Conservation (phyloP, 176 grass and related monocot species). For the Zizania latifolia region DNA sequence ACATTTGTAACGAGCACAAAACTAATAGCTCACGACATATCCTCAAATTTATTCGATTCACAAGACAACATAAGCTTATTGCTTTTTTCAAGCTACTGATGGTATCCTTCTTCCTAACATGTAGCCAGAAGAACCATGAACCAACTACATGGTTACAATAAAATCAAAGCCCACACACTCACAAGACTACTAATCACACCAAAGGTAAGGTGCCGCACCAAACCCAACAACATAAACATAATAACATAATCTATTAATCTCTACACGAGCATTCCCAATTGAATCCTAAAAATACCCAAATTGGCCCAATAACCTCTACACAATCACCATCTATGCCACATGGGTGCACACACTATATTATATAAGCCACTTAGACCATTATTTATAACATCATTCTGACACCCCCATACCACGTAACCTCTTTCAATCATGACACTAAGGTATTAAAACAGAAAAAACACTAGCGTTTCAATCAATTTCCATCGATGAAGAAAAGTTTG, state of each 20-base stretch:
- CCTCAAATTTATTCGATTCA: conserved; percentile 23
- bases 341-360: conserved; percentile 11
- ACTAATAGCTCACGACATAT: background rate
- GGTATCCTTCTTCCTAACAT: background rate
- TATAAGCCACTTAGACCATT: background rate
- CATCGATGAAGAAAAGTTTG: background rate
- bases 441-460: background rate
- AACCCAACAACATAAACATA: no score
- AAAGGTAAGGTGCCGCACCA: no score
- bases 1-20: background rate
- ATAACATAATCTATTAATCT: no score
- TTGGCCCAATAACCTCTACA: no score
- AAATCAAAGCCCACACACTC: no score
- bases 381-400: background rate
- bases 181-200: no score
- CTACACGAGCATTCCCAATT: no score
- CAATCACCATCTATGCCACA: no score
- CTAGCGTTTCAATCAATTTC: background rate
- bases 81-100: conserved; percentile 13
- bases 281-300: no score
- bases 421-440: no score
- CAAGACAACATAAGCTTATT: background rate
- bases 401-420: background rate
- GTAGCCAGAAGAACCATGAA: conserved; percentile 13
- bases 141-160: no score